Conservation (phyloP, 1,284 basidiomycete genomes). For the Pseudozyma sp. region DNA sequence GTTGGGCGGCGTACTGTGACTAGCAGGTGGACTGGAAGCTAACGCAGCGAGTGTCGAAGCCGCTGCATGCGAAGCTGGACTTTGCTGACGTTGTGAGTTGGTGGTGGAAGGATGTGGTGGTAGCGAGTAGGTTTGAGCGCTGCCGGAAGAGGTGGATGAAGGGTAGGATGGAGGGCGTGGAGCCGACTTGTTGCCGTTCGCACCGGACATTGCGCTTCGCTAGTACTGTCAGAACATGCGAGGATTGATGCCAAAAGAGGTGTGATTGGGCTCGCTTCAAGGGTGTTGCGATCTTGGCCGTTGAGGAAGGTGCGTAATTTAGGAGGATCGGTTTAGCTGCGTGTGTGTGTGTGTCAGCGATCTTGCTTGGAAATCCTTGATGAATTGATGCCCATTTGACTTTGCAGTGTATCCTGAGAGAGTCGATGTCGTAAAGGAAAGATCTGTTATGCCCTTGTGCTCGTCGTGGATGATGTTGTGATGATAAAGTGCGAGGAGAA, state of each 20-base stretch:
- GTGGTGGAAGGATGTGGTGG: slow-evolving; percentile 43
- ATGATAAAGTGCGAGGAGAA: no score
- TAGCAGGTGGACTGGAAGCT: slow-evolving; percentile 35
- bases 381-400: no score
- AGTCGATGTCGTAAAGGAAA: no score
- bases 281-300: no score
- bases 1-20: slow-evolving; percentile 4
- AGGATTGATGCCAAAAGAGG: background rate
- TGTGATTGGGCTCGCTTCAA: no score
- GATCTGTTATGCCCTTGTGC: no score
- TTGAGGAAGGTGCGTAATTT: no score
- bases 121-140: slow-evolving; percentile 17
- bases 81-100: slow-evolving; percentile 35
- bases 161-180: slow-evolving; percentile 14
- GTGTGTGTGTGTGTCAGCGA: no score
- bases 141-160: slow-evolving; percentile 1
- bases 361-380: no score
- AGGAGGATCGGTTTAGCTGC: no score
- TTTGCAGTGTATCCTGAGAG: no score
- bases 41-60: slow-evolving; percentile 42
- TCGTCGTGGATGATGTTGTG: no score
- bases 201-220: slow-evolving; percentile 27
- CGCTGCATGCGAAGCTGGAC: slow-evolving; percentile 44
- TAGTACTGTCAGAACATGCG: slow-evolving; percentile 20
- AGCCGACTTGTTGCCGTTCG: slow-evolving; percentile 31